These are phyloP conservation scores for Euptelea pleiosperma DNA, from an alignment of 164 flowering plant genomes.

Conservation along the genomic window DNA sequence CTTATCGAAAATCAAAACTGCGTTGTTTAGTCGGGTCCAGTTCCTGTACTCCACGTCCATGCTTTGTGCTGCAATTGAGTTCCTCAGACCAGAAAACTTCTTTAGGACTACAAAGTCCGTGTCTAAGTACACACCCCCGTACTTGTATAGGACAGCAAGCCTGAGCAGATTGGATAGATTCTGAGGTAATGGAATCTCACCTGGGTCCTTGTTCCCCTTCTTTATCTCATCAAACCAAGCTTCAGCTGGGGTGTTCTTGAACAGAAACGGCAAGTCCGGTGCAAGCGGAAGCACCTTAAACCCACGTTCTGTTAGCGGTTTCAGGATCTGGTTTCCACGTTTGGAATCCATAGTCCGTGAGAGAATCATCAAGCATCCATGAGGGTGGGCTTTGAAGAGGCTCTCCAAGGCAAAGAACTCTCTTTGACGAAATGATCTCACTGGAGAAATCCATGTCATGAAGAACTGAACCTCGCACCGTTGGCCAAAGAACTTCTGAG, in stretches of 20 bases:
- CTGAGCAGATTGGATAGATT: constrained; percentile 52
- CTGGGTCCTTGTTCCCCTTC: constrained; percentile 41
- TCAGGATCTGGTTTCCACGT: constrained; percentile 37
- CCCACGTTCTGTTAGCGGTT: constrained; percentile 45
- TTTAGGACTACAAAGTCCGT: constrained; percentile 45
- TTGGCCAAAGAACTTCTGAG: constrained; percentile 28
- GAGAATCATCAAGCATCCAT: constrained; percentile 64
- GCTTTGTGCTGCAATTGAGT: constrained; percentile 49
- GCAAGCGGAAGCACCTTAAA: constrained; percentile 45
- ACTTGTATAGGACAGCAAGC: constrained; percentile 44
- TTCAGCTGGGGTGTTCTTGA: constrained; percentile 62
- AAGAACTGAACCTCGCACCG: constrained; percentile 52
- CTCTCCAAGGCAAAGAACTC: constrained; percentile 59
- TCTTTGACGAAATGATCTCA: constrained; percentile 38
- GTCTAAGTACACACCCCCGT: constrained; percentile 52
- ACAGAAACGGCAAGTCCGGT: constrained; percentile 54
- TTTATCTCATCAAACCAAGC: constrained; percentile 55
- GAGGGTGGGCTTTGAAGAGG: constrained; percentile 64
- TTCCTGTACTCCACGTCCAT: constrained; percentile 17
- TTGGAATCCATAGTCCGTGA: constrained; percentile 58
- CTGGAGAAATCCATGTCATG: constrained; percentile 89
- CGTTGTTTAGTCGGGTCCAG: constrained; percentile 85
- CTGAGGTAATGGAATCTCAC: constrained; percentile 41
- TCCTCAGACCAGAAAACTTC: constrained; percentile 31
- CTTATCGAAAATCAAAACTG: constrained; percentile 70